A percentile compares a stretch with the other conserved stretches of the same genome.
These are phyloP conservation scores for Alternaria atra DNA, from an alignment of 2,329 filamentous ascomycete genomes.

Conservation along the genomic window DNA sequence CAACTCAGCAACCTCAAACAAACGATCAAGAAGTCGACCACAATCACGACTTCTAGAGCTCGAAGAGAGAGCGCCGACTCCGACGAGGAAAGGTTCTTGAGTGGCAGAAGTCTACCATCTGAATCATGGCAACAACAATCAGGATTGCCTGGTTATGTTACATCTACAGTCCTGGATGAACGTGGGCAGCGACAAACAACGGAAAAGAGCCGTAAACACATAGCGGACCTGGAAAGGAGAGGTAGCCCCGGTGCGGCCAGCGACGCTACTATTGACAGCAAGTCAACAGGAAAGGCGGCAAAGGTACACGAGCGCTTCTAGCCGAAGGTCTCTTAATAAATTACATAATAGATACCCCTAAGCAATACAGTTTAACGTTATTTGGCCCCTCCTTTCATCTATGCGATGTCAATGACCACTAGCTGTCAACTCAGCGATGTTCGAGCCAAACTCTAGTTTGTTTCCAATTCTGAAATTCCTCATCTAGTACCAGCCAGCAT, in stretches of 20 bases:
- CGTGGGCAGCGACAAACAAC: slow-evolving; percentile 5
- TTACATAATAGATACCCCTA: not conserved
- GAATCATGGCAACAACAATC: slow-evolving; percentile 27
- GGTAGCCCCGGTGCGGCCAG: slow-evolving; percentile 23
- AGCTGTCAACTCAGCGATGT: not conserved
- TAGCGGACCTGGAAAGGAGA: slow-evolving; percentile 7
- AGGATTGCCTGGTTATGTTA: slow-evolving; percentile 24
- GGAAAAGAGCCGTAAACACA: slow-evolving; percentile 2
- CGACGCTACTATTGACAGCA: slow-evolving; percentile 20
- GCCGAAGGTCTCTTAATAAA: not conserved
- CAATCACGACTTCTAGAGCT: slow-evolving; percentile 34
- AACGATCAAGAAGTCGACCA: slow-evolving; percentile 24
- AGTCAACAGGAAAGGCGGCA: slow-evolving; percentile 13
- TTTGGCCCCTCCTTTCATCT: not conserved
- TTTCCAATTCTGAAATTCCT: too few species aligned
- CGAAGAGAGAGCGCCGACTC: slow-evolving; percentile 30
- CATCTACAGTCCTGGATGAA: slow-evolving; percentile 29
- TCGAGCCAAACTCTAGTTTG: too few species aligned
- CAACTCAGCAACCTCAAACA: slow-evolving; percentile 29
- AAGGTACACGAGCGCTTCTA: slow-evolving; percentile 13
- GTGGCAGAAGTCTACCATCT: slow-evolving; percentile 14
- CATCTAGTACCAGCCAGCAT: too few species aligned
- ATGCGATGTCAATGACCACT: not conserved
- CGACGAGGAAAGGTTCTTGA: slow-evolving; percentile 34
- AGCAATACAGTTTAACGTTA: not conserved